These are phyloP conservation scores for Thermothelomyces thermophilus DNA, from an alignment of 2,329 filamentous ascomycete genomes.

Conservation along the genomic window DNA sequence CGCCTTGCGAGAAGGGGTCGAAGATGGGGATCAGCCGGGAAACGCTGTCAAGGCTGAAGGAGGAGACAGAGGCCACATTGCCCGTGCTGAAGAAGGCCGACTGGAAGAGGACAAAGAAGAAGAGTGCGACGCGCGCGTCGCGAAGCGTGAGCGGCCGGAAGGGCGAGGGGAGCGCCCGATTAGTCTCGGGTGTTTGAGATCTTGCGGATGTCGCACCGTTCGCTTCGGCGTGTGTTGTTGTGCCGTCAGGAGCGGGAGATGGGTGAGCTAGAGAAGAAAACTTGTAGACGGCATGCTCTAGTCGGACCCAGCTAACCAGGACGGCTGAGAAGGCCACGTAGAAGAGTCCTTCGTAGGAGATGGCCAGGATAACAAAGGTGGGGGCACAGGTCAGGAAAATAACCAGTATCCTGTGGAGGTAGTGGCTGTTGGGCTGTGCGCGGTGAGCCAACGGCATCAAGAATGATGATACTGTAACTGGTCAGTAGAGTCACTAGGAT, in stretches of 20 bases:
- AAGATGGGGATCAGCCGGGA: conserved; percentile 83
- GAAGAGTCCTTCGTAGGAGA: conserved; percentile 95
- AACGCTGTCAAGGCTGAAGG: conserved; percentile 89
- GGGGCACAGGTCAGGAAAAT: conserved; percentile 91
- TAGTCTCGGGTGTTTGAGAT: background rate
- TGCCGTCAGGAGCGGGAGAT: conserved; percentile 16
- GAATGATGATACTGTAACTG: conserved; percentile 58
- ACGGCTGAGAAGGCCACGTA: conserved; percentile 83
- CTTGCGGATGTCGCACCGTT: conserved; percentile 26
- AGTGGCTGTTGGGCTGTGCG: conserved; percentile 74
- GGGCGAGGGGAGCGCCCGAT: conserved; percentile 19
- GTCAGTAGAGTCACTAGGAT: conserved; percentile 12
- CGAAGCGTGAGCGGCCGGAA: conserved; percentile 66
- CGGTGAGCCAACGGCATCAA: conserved; percentile 75
- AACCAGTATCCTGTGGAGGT: conserved; percentile 80
- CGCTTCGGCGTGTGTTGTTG: background rate
- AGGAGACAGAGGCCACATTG: conserved; percentile 88
- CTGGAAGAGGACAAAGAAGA: conserved; percentile 92
- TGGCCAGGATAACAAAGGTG: conserved; percentile 90
- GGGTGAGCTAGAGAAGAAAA: conserved; percentile 28
- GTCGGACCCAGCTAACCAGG: conserved; percentile 80
- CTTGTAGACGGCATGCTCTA: conserved; percentile 71
- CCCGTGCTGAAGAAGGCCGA: conserved; percentile 96
- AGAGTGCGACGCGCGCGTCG: conserved; percentile 84
- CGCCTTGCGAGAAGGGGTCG: conserved; percentile 85